These are phyloP conservation scores for Mycena galopus DNA, from an alignment of 768 basidiomycete genomes.

Conservation along the genomic window DNA sequence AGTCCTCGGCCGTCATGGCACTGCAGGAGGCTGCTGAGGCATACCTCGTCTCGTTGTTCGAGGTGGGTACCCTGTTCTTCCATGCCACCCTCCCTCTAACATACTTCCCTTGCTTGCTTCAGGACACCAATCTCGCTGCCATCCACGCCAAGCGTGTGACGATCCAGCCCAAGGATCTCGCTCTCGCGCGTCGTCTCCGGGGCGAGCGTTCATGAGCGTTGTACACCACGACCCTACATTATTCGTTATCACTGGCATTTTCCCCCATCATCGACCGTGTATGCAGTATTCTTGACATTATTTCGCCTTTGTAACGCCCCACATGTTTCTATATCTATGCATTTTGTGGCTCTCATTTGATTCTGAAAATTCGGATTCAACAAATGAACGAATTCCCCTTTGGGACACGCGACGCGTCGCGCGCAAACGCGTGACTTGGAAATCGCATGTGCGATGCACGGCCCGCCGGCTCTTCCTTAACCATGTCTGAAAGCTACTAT, in stretches of 20 bases:
- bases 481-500: constrained; percentile 66
- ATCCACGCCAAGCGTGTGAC: constrained; percentile 91
- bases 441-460: no score
- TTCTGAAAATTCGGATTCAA: not conserved
- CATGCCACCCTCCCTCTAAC: constrained; percentile 41
- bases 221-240: not conserved
- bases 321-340: not conserved
- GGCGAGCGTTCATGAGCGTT: constrained; percentile 57
- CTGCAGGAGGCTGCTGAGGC: constrained; percentile 89
- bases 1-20: constrained; percentile 82
- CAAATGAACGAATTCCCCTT: not conserved
- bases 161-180: constrained; percentile 87
- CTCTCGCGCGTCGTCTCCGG: constrained; percentile 82
- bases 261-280: constrained; percentile 21
- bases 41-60: constrained; percentile 84
- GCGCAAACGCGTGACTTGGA: not conserved
- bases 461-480: not conserved
- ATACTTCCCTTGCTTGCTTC: not conserved
- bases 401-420: constrained; percentile 23
- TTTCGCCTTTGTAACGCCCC: constrained; percentile 26
- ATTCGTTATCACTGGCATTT: constrained; percentile 2
- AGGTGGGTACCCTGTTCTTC: constrained; percentile 50
- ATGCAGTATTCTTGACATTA: constrained; percentile 29
- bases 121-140: constrained; percentile 78
- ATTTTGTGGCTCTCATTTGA: not conserved